These are phyloP conservation scores for Globisporangium echinulatum DNA, from an alignment of 352 stramenopile genomes.

Conservation along the genomic window DNA sequence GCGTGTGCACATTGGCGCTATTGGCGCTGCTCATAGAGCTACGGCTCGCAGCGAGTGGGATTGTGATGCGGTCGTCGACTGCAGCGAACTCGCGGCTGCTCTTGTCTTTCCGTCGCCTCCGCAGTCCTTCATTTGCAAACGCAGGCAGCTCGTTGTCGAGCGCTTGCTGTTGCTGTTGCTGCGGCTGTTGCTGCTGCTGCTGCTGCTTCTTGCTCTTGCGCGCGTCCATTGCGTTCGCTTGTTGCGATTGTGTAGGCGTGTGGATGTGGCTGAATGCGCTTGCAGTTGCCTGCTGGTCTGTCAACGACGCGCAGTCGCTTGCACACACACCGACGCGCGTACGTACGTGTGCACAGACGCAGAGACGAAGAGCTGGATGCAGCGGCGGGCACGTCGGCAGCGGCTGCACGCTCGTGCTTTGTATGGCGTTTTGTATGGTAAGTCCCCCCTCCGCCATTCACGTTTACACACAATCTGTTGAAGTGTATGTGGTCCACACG, in stretches of 20 bases:
- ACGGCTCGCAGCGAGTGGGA: constrained; percentile 28
- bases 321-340: background rate
- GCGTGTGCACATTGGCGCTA: no score
- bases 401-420: background rate
- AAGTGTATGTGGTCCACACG: no score
- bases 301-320: no score
- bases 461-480: no score
- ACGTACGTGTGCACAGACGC: background rate
- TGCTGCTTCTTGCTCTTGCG: constrained; percentile 8
- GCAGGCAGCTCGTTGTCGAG: background rate
- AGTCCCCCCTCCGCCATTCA: no score
- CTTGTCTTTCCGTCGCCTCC: constrained; percentile 7
- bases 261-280: background rate
- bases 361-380: constrained; percentile 3
- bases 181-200: background rate
- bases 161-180: background rate
- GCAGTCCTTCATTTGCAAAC: constrained; percentile 7
- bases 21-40: background rate
- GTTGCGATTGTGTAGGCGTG: background rate
- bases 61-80: constrained; percentile 67
- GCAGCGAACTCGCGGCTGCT: constrained; percentile 26
- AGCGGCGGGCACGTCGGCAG: background rate
- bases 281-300: background rate
- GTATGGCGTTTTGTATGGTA: constrained; percentile 5
- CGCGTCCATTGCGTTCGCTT: background rate